Evolutionary conservation across 2,329 filamentous ascomycete species (phyloP).

Genomic region (Camillea tinctor): DNA sequence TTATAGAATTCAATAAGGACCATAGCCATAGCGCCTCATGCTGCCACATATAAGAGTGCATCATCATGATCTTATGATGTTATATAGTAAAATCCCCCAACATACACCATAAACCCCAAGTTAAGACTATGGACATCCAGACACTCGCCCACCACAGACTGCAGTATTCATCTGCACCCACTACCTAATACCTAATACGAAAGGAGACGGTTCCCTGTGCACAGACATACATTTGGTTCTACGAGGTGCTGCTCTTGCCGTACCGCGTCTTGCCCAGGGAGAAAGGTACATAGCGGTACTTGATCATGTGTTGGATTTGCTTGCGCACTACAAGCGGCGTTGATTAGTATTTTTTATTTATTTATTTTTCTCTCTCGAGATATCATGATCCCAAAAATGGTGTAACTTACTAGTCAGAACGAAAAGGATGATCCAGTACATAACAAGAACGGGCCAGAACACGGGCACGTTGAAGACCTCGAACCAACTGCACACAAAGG

Average conservation of each 20-base stretch:
- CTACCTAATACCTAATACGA: no score
- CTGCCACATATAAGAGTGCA: slow-evolving; percentile 21
- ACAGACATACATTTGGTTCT: slow-evolving; percentile 7
- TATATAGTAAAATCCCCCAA: slow-evolving; percentile 21
- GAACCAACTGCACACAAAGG: slow-evolving; percentile 89
- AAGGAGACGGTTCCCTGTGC: background rate
- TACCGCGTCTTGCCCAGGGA: slow-evolving; percentile 87
- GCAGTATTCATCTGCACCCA: background rate
- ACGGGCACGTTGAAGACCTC: slow-evolving; percentile 94
- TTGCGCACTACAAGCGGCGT: slow-evolving; percentile 71
- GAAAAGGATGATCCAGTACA: slow-evolving; percentile 98
- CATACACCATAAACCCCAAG: slow-evolving; percentile 2
- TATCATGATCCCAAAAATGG: background rate
- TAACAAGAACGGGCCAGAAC: slow-evolving; percentile 97
- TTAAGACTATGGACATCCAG: background rate
- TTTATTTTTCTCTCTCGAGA: background rate
- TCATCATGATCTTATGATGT: slow-evolving; percentile 28
- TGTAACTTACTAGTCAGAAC: slow-evolving; percentile 80
- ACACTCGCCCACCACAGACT: background rate
- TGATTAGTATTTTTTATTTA: slow-evolving; percentile 5
- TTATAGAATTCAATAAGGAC: slow-evolving; percentile 7
- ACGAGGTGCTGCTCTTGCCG: slow-evolving; percentile 57
- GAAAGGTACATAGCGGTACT: slow-evolving; percentile 97
- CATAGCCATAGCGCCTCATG: slow-evolving; percentile 8
- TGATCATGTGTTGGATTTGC: slow-evolving; percentile 99